Conservation (phyloP, 768 basidiomycete genomes). For the Hysterangium stoloniferum region DNA sequence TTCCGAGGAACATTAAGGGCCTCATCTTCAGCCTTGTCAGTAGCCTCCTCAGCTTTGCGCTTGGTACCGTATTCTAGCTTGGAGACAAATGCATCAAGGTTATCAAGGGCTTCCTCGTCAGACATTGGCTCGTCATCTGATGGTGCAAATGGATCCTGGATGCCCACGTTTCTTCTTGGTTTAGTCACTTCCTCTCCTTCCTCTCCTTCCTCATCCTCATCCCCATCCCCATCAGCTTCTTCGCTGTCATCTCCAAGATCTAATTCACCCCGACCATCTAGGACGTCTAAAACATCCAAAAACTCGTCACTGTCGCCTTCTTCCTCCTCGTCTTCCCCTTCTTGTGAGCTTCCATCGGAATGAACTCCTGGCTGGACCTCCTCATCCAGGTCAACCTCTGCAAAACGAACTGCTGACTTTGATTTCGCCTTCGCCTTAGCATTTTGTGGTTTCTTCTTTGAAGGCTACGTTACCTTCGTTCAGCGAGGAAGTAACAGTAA, state of each 20-base stretch:
- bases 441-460: not conserved
- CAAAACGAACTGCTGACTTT: slow-evolving; percentile 32
- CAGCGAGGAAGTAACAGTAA: not conserved
- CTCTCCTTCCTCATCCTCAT: slow-evolving; percentile 38
- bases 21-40: slow-evolving; percentile 16
- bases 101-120: slow-evolving; percentile 45
- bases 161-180: slow-evolving; percentile 25
- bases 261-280: slow-evolving; percentile 53
- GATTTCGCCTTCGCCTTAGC: slow-evolving; percentile 21
- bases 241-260: slow-evolving; percentile 28
- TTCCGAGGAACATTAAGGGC: slow-evolving; percentile 33
- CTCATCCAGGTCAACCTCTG: slow-evolving; percentile 63
- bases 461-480: not conserved
- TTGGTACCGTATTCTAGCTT: slow-evolving; percentile 58
- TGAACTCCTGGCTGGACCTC: slow-evolving; percentile 27
- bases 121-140: slow-evolving; percentile 36
- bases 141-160: slow-evolving; percentile 18
- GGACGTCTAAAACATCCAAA: slow-evolving; percentile 56
- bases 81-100: slow-evolving; percentile 66
- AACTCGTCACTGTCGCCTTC: slow-evolving; percentile 44
- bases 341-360: not conserved
- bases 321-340: slow-evolving; percentile 32
- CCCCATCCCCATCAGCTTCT: slow-evolving; percentile 25
- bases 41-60: slow-evolving; percentile 50
- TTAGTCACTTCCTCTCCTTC: slow-evolving; percentile 31